Conservation (phyloP, 2,329 filamentous ascomycete species). For the Xylaria sp. region DNA sequence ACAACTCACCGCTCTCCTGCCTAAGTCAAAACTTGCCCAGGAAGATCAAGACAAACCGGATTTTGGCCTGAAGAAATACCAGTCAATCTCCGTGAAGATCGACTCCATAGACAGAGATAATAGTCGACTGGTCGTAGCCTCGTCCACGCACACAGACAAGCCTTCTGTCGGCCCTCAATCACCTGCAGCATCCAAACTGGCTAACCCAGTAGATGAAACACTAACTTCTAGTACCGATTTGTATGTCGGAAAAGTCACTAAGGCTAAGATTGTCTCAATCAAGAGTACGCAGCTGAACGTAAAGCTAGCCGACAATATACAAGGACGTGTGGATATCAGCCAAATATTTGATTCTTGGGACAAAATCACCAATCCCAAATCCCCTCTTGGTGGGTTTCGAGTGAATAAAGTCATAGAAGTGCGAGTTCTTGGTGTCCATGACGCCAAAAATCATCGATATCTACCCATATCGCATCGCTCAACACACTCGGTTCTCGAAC, state of each 20-base stretch:
- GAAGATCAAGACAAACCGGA: conserved; percentile 70
- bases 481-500: conserved; percentile 82
- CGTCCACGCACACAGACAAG: conserved; percentile 52
- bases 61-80: conserved; percentile 79
- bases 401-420: conserved; percentile 74
- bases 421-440: conserved; percentile 83
- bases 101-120: conserved; percentile 73
- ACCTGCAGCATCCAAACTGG: conserved; percentile 45
- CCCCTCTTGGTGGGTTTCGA: conserved; percentile 77
- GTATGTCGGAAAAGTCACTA: conserved; percentile 71
- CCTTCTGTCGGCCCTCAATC: conserved; percentile 43
- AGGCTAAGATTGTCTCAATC: conserved; percentile 79
- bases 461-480: conserved; percentile 87
- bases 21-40: conserved; percentile 76
- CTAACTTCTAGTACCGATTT: conserved; percentile 74
- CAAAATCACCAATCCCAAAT: conserved; percentile 80
- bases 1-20: conserved; percentile 76
- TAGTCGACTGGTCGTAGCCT: conserved; percentile 66
- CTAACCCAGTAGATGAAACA: conserved; percentile 63
- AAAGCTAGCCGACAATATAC: conserved; percentile 81
- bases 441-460: conserved; percentile 88
- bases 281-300: conserved; percentile 95
- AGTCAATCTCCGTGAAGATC: conserved; percentile 76
- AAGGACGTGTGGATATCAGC: conserved; percentile 91
- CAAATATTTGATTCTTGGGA: conserved; percentile 90